Evolutionary conservation across 2,329 filamentous ascomycete species (phyloP), one percentile per base, ranked within the genome.

Genomic region (Arthrobotrys entomopaga): DNA sequence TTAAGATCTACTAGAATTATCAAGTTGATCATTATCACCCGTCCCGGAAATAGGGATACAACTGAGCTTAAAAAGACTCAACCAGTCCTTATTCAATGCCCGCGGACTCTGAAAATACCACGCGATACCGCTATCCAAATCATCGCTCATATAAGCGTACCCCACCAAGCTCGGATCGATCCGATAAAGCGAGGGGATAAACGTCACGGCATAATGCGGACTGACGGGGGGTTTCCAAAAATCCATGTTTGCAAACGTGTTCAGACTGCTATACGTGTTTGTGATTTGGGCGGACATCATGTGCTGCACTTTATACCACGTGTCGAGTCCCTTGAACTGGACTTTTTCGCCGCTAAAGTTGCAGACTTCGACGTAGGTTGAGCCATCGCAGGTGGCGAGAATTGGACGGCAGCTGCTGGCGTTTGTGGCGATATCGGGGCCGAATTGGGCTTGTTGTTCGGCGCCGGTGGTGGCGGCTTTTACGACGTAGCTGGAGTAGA

Each of bases 291-390:
- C 2, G 6, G 15, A 13, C 42, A 60, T 61, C 65, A 69, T 60
- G 1, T 15, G 8, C 24, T 26, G 15, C 0, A 49, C 24, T 22
- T 15, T n/a, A 4, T 16, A 3, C 54, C 29, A 61, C 10, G 48
- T 19, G 0, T 60, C 48, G 13, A 7, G 13, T 3, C 46, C 34
- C 7, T 57, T 42, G 20, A 65, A 3, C 0, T 50, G 22, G 11
- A 5, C 16, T 3, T 10, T 7, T 4, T 53, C 42, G n/a, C 13
- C 7, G 0, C 6, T 13, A 24, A 60, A 65, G 24, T 72, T 73
- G 42, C 67, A 73, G 34, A 50, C 10, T 59, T 73, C 67, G 13
- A 73, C 8, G 26, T 65, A 73, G 2, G 63, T 58, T 7, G n/a
- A 5, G 42, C 43, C 40, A 19, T 61, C 60, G 19, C 65, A 69